Evolutionary conservation across 2,329 filamentous ascomycete genomes (phyloP), one percentile per base, ranked within the genome.

Genomic region (Cladobotryum mycophilum): DNA sequence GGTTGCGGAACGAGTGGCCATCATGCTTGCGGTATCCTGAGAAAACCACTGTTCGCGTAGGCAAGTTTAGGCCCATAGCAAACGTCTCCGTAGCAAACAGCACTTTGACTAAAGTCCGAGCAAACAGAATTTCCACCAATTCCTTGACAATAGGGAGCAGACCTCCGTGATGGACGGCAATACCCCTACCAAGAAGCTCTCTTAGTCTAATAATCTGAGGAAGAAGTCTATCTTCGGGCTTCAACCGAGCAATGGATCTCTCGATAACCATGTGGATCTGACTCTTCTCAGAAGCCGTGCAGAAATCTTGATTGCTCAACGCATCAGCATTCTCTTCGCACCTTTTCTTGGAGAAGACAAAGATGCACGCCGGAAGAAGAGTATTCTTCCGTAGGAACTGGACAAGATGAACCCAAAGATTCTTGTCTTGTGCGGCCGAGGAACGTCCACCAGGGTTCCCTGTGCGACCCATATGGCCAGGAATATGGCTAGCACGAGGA

Each of bases 41-140:
- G 68, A 99, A 99, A 2, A 97, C 92, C 0, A 99, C 93, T 1
- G 93, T 99, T 57, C 93, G 81, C 1, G 93, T 99, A 0, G 93
- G 93, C 51, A 99, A 72, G 64, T 99, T 99, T 33, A 99, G 77
- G 25, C 93, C 93, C 91, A 99, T 99, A 35, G 93, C 93, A 67
- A 99, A 99, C 0, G 93, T 99, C 67, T 99, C 93, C 0, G 93
- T 99, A 0, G 93, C 93, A 63, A 99, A 99, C 2, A 99, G 79
- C 3, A 99, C 88, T 69, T 99, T 99, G 52, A 99, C 93, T 49
- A 99, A 73, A 1, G 91, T 95, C 68, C 89, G 90, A 0, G 93
- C 92, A 61, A 99, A 99, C 14, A 99, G 71, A 48, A 99, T 95
- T 67, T 99, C 93, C 1, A 99, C 93, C 20, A 97, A 82, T 67